Conservation (phyloP, 2,329 filamentous ascomycete genomes). For the Nemania sp. region DNA sequence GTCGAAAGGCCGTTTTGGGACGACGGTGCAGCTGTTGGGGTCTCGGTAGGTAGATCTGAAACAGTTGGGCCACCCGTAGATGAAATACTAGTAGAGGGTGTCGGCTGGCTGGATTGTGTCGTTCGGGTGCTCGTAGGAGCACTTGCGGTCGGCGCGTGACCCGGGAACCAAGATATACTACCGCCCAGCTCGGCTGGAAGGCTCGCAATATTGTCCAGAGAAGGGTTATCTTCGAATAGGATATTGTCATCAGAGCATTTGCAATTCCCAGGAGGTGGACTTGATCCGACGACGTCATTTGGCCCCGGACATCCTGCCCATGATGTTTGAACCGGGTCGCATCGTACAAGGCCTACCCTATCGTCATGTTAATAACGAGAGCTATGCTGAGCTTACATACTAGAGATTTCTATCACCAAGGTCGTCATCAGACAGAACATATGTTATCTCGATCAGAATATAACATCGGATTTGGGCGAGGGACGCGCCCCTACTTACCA, state of each 20-base stretch:
- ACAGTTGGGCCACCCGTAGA: neutral
- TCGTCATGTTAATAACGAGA: conserved; percentile 6
- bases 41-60: neutral
- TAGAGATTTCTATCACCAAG: neutral
- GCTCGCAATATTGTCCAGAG: conserved; percentile 22
- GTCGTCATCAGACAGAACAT: too few species aligned
- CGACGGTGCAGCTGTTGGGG: neutral
- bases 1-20: conserved; percentile 2
- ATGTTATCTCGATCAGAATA: too few species aligned
- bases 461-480: neutral
- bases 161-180: conserved; percentile 22
- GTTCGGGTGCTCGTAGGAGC: neutral
- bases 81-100: neutral
- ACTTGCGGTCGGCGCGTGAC: conserved; percentile 10
- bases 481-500: conserved; percentile 16
- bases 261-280: conserved; percentile 23
- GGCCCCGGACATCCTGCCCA: conserved; percentile 30
- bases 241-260: conserved; percentile 15
- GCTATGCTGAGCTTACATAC: neutral
- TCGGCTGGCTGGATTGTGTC: conserved; percentile 1
- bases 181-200: conserved; percentile 17
- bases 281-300: conserved; percentile 13
- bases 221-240: conserved; percentile 21
- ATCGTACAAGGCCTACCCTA: conserved; percentile 27
- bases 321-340: conserved; percentile 13